Percentiles rank a stretch among this genome's conserved stretches.
These are phyloP conservation scores for Diaporthe sp. DNA, from an alignment of 2,329 filamentous ascomycete species.

Conservation along the genomic window DNA sequence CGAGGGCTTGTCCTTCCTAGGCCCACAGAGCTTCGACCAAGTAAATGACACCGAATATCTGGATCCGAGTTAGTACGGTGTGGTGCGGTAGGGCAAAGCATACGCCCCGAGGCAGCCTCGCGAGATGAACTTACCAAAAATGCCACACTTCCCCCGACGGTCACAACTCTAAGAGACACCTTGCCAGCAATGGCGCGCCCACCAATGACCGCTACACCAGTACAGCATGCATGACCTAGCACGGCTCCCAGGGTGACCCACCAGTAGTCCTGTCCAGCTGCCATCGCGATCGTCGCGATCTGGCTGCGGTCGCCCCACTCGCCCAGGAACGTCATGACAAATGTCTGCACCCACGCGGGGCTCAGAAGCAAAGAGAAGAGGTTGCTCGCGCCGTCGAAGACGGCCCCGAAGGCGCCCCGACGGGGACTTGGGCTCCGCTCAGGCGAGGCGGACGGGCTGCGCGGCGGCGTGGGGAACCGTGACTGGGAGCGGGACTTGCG, in stretches of 20 bases:
- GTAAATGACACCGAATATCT: slow-evolving; percentile 87
- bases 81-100: neutral
- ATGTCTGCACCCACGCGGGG: slow-evolving; percentile 98
- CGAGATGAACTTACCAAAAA: slow-evolving; percentile 72
- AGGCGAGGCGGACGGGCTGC: slow-evolving; percentile 84
- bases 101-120: slow-evolving; percentile 47
- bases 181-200: slow-evolving; percentile 92
- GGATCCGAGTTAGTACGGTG: slow-evolving; percentile 27
- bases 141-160: slow-evolving; percentile 21
- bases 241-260: slow-evolving; percentile 95
- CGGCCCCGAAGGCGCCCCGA: slow-evolving; percentile 54
- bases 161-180: slow-evolving; percentile 87
- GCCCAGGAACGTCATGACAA: slow-evolving; percentile 98
- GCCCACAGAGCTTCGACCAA: slow-evolving; percentile 82
- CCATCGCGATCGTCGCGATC: slow-evolving; percentile 99
- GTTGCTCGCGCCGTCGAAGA: slow-evolving; percentile 81
- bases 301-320: slow-evolving; percentile 99
- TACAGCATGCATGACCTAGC: slow-evolving; percentile 89
- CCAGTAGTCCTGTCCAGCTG: slow-evolving; percentile 98
- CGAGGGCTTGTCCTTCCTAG: slow-evolving; percentile 46
- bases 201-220: slow-evolving; percentile 90
- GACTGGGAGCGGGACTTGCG: slow-evolving; percentile 81
- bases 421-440: slow-evolving; percentile 70
- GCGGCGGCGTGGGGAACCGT: slow-evolving; percentile 83
- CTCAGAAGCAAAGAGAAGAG: slow-evolving; percentile 89